Evolutionary conservation across 345 rosid species (phyloP).

Genomic region (Raphanus raphanistrum): DNA sequence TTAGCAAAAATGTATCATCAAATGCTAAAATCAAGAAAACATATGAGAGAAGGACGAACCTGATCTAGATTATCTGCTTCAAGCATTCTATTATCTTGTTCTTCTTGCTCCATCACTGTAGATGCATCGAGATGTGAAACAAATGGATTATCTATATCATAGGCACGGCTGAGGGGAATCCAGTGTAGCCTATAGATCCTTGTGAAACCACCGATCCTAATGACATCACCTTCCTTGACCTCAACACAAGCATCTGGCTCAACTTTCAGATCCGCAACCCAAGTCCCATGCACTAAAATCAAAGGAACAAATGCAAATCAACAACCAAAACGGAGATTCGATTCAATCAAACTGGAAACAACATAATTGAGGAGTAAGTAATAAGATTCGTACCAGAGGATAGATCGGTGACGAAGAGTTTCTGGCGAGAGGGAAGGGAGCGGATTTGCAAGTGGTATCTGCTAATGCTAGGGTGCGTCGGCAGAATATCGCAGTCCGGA

Average conservation of each 20-base stretch:
- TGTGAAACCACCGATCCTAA: conserved; percentile 79
- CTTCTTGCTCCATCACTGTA: conserved; percentile 40
- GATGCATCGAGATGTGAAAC: conserved; percentile 43
- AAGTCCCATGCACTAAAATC: conserved; percentile 89
- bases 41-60: conserved; percentile 40
- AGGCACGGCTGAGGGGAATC: conserved; percentile 70
- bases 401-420: conserved; percentile 71
- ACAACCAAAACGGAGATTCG: not conserved
- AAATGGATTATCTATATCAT: conserved; percentile 55
- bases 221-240: conserved; percentile 70
- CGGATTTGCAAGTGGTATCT: conserved; percentile 79
- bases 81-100: conserved; percentile 34
- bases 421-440: conserved; percentile 51
- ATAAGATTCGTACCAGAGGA: conserved; percentile 50
- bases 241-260: conserved; percentile 63
- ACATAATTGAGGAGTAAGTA: not conserved
- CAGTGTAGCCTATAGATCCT: conserved; percentile 81
- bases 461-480: conserved; percentile 92
- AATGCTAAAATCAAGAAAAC: conserved; percentile 11
- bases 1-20: not conserved
- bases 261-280: conserved; percentile 76
- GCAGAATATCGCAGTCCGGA: conserved; percentile 73
- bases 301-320: too few species aligned
- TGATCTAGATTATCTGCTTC: conserved; percentile 37
- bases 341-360: not conserved